These are phyloP conservation scores for Mycena metata DNA, from an alignment of 768 basidiomycete species.

Conservation along the genomic window DNA sequence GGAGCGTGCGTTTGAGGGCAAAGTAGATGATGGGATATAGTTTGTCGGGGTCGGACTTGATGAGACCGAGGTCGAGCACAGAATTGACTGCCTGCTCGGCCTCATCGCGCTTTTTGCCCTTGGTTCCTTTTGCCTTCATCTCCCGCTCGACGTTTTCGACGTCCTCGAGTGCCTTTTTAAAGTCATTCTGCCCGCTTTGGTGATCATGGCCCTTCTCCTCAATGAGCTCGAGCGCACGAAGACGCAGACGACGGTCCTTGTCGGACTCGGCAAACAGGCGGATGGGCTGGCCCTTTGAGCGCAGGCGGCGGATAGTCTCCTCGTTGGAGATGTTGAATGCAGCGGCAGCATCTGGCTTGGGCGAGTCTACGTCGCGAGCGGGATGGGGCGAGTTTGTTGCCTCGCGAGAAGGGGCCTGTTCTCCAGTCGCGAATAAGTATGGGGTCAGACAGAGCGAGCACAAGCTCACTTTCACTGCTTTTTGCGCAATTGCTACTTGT, in stretches of 20 bases:
- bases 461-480: conserved; percentile 61
- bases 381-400: conserved; percentile 58
- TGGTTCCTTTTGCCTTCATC: conserved; percentile 68
- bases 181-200: conserved; percentile 93
- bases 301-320: conserved; percentile 90
- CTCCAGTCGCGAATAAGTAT: conserved; percentile 61
- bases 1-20: conserved; percentile 90
- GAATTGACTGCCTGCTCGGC: conserved; percentile 65
- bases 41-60: conserved; percentile 95
- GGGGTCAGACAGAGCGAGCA: conserved; percentile 19
- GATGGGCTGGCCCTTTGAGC: conserved; percentile 94
- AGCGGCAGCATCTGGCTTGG: conserved; percentile 62
- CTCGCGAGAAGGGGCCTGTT: conserved; percentile 59
- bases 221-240: conserved; percentile 94
- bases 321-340: conserved; percentile 93
- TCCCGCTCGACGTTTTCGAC: conserved; percentile 85
- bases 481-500: conserved; percentile 34
- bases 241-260: conserved; percentile 89
- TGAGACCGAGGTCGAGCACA: conserved; percentile 81
- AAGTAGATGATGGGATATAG: conserved; percentile 98
- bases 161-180: conserved; percentile 90
- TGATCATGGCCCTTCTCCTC: conserved; percentile 89
- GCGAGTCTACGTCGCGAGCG: conserved; percentile 55
- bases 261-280: conserved; percentile 95
- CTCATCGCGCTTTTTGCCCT: conserved; percentile 76